phyloP scores from a whole-genome alignment of 2,329 filamentous ascomycete species.

The Diaporthe vexans region DNA sequence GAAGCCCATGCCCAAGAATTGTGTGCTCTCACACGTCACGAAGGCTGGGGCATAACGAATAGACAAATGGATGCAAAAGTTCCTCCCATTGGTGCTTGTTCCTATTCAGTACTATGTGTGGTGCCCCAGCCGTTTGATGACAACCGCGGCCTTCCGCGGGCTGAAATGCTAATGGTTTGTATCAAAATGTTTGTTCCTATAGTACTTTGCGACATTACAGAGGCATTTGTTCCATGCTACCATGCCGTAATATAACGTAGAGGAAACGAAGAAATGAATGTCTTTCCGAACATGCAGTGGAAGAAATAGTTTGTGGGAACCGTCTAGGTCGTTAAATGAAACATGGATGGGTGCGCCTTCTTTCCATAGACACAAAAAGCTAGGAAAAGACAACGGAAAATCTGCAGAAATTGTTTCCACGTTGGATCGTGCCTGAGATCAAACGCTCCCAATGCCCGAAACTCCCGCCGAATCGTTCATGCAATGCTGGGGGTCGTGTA shows the following conservation, averaged over 20 bases:
- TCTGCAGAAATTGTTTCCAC: slow-evolving; percentile 11
- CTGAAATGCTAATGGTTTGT: not conserved
- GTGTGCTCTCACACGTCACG: not conserved
- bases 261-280: slow-evolving; percentile 12
- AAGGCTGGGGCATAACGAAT: too few species aligned
- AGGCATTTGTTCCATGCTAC: not conserved
- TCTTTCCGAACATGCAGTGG: slow-evolving; percentile 23
- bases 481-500: slow-evolving; percentile 33
- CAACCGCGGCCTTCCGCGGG: not conserved
- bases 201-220: slow-evolving; percentile 13
- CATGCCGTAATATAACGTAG: slow-evolving; percentile 3
- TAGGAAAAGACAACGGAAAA: not conserved
- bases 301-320: not conserved
- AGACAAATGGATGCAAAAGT: not conserved
- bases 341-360: not conserved
- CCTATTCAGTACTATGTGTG: not conserved
- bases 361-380: not conserved
- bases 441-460: slow-evolving; percentile 40
- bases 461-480: slow-evolving; percentile 37
- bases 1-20: not conserved
- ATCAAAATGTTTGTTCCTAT: slow-evolving; percentile 5
- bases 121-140: not conserved
- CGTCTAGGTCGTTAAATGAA: slow-evolving; percentile 25
- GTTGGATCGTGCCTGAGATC: slow-evolving; percentile 23
- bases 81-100: not conserved